phyloP scores from a whole-genome alignment of 75 land plant genomes.

The Selaginella tamariscina region DNA sequence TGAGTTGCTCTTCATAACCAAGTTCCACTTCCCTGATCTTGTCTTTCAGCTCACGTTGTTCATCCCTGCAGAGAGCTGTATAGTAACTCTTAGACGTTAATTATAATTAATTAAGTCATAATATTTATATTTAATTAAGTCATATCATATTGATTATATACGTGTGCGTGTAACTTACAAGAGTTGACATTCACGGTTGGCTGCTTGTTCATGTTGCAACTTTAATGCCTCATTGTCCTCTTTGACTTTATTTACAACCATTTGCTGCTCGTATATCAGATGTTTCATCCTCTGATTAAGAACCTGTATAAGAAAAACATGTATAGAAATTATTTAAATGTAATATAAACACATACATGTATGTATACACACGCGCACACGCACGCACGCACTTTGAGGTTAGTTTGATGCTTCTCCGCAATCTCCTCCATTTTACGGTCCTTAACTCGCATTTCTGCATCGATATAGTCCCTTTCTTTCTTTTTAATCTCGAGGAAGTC shows the following conservation, averaged over 20 bases:
- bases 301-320: slow-evolving; percentile 14
- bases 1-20: slow-evolving; percentile 27
- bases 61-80: slow-evolving; percentile 22
- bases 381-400: slow-evolving; percentile 19
- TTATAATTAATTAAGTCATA: not conserved
- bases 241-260: slow-evolving; percentile 20
- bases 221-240: slow-evolving; percentile 29
- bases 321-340: not conserved
- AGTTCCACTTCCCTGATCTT: slow-evolving; percentile 26
- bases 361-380: no score
- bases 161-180: slow-evolving; percentile 28
- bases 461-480: slow-evolving; percentile 21
- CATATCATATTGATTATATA: not conserved
- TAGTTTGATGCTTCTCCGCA: slow-evolving; percentile 28
- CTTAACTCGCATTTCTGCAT: slow-evolving; percentile 20
- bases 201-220: slow-evolving; percentile 21
- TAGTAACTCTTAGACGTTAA: no score
- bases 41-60: slow-evolving; percentile 25
- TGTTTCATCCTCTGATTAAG: slow-evolving; percentile 35
- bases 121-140: not conserved
- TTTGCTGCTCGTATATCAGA: slow-evolving; percentile 30
- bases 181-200: slow-evolving; percentile 27
- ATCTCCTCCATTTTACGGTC: slow-evolving; percentile 27
- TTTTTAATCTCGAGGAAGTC: slow-evolving; percentile 29
- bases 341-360: not conserved